phyloP scores from a whole-genome alignment of 768 basidiomycete species.

The Candolleomyces efflorescens region DNA sequence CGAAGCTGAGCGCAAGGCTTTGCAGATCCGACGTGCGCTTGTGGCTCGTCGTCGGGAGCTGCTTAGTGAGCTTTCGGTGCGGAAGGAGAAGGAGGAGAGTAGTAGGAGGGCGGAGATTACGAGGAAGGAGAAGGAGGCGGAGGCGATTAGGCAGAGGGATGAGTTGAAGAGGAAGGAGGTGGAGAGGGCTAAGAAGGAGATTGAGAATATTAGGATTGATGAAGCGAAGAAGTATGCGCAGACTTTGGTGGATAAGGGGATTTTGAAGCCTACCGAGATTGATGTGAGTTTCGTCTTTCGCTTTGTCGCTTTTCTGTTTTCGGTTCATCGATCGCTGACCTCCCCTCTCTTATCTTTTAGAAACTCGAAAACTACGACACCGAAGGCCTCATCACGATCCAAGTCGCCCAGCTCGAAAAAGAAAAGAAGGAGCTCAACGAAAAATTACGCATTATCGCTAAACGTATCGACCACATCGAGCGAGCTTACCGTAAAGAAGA shows the following conservation, averaged over 20 bases:
- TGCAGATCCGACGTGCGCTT: slow-evolving; percentile 61
- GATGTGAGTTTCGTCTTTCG: slow-evolving; percentile 41
- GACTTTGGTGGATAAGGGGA: slow-evolving; percentile 75
- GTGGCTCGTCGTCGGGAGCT: slow-evolving; percentile 84
- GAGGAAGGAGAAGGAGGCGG: slow-evolving; percentile 67
- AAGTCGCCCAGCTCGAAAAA: slow-evolving; percentile 94
- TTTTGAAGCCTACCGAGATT: slow-evolving; percentile 58
- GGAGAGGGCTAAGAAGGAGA: slow-evolving; percentile 64
- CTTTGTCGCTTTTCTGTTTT: not conserved
- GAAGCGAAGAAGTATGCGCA: slow-evolving; percentile 90
- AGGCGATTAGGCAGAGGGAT: slow-evolving; percentile 55
- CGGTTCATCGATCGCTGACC: slow-evolving; percentile 1
- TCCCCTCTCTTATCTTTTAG: slow-evolving; percentile 29
- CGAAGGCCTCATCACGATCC: slow-evolving; percentile 80
- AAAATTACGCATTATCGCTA: slow-evolving; percentile 74
- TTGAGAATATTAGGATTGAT: slow-evolving; percentile 72
- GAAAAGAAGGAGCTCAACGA: slow-evolving; percentile 88
- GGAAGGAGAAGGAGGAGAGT: slow-evolving; percentile 88
- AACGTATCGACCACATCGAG: slow-evolving; percentile 93
- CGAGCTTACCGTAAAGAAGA: slow-evolving; percentile 95
- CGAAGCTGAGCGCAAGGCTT: too few relatives aligned
- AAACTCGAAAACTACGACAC: slow-evolving; percentile 84
- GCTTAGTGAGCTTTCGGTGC: slow-evolving; percentile 74
- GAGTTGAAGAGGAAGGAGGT: slow-evolving; percentile 60
- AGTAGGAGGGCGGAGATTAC: slow-evolving; percentile 68